phyloP scores from a whole-genome alignment of 176 grass and related monocot species.

The Avena eriantha region DNA sequence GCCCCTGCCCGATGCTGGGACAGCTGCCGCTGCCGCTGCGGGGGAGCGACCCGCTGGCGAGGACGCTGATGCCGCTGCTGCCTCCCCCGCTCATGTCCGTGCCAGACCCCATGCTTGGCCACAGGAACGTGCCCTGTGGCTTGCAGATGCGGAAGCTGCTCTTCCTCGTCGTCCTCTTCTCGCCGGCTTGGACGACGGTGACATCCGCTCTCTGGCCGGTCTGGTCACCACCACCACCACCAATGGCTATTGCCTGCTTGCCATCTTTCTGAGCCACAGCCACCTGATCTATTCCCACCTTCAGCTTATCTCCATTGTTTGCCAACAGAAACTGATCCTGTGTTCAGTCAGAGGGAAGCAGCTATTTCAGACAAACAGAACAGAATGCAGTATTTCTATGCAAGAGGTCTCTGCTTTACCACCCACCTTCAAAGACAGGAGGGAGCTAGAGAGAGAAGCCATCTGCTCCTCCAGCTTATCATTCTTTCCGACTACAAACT shows the following conservation, averaged over 20 bases:
- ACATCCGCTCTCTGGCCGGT: conserved; percentile 20
- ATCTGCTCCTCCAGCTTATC: conserved; percentile 64
- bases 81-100: conserved; percentile 40
- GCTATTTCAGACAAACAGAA: background rate
- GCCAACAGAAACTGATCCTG: conserved; percentile 63
- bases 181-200: conserved; percentile 23
- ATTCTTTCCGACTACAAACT: conserved; percentile 51
- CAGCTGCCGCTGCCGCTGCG: conserved; percentile 38
- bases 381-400: background rate
- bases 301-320: conserved; percentile 47
- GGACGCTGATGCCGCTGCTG: conserved; percentile 47
- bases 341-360: background rate
- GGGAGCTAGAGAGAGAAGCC: conserved; percentile 49
- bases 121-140: conserved; percentile 65
- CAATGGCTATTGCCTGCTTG: conserved; percentile 21
- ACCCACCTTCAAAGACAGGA: conserved; percentile 64
- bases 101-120: conserved; percentile 68
- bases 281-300: conserved; percentile 29
- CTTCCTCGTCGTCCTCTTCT: conserved; percentile 48
- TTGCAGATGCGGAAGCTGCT: conserved; percentile 79
- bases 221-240: background rate
- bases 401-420: conserved; percentile 23
- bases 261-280: conserved; percentile 19
- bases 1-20: conserved; percentile 3
- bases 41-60: background rate